A percentile compares a stretch with the other conserved stretches of the same genome.
These are phyloP conservation scores for Cutaneotrichosporon curvatum DNA, from an alignment of 1,284 basidiomycete species.

Conservation along the genomic window DNA sequence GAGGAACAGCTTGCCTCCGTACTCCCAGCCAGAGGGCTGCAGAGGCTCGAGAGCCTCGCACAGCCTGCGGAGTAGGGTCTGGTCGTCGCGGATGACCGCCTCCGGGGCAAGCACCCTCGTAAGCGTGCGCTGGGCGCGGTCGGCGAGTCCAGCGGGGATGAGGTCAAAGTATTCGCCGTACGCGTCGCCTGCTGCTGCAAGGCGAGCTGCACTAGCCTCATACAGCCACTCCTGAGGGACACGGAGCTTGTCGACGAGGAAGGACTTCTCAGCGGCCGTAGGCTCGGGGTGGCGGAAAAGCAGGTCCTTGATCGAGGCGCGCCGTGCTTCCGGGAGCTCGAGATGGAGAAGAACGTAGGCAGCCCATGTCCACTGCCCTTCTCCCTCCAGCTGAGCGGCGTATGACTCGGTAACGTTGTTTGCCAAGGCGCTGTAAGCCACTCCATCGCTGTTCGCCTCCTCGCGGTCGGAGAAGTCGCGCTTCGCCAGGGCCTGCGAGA, in stretches of 20 bases:
- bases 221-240: slow-evolving; percentile 81
- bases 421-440: slow-evolving; percentile 63
- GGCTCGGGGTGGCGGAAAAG: slow-evolving; percentile 64
- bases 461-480: slow-evolving; percentile 78
- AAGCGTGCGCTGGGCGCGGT: slow-evolving; percentile 73
- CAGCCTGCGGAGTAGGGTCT: slow-evolving; percentile 63
- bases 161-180: slow-evolving; percentile 74
- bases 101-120: slow-evolving; percentile 82
- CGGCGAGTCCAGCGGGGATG: slow-evolving; percentile 61
- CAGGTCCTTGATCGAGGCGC: slow-evolving; percentile 72
- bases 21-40: slow-evolving; percentile 64
- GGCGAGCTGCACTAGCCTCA: slow-evolving; percentile 50
- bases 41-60: slow-evolving; percentile 62
- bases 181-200: slow-evolving; percentile 50
- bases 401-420: slow-evolving; percentile 77
- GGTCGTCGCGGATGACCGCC: slow-evolving; percentile 72
- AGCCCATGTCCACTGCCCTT: slow-evolving; percentile 76
- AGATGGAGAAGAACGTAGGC: slow-evolving; percentile 85
- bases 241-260: slow-evolving; percentile 66
- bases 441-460: slow-evolving; percentile 53
- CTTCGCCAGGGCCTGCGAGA: slow-evolving; percentile 71
- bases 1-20: slow-evolving; percentile 55
- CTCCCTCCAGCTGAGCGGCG: slow-evolving; percentile 75
- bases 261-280: slow-evolving; percentile 64
- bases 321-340: slow-evolving; percentile 65